A percentile compares a stretch with the other conserved stretches of the same genome.
phyloP scores from a whole-genome alignment of 2,329 filamentous ascomycete genomes.

The Zymoseptoria ardabiliae region DNA sequence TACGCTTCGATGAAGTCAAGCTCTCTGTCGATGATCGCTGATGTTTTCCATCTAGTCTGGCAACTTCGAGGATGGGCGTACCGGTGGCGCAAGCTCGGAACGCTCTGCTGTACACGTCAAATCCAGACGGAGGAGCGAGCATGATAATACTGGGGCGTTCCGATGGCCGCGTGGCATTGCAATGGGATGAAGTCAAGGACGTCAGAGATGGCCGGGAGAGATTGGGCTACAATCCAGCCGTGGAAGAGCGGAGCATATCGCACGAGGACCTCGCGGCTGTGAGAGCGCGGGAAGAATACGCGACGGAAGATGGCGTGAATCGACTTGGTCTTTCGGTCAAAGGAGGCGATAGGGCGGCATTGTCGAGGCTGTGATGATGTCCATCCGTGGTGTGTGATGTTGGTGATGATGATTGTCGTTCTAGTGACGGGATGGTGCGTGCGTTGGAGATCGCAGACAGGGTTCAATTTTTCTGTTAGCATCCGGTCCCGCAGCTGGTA shows the following conservation, averaged over 20 bases:
- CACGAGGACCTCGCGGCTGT: conserved; percentile 21
- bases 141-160: conserved; percentile 17
- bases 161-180: conserved; percentile 16
- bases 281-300: conserved; percentile 12
- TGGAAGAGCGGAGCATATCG: conserved; percentile 14
- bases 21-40: not conserved
- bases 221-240: conserved; percentile 23
- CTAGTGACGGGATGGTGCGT: not conserved
- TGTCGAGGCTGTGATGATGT: conserved; percentile 22
- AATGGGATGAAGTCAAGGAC: conserved; percentile 17
- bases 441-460: not conserved
- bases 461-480: not conserved
- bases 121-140: conserved; percentile 7
- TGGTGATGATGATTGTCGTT: not conserved
- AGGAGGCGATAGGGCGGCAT: conserved; percentile 23
- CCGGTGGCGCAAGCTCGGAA: conserved; percentile 7
- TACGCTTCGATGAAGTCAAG: conserved; percentile 1
- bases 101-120: conserved; percentile 13
- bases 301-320: conserved; percentile 5
- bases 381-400: not conserved
- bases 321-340: conserved; percentile 12
- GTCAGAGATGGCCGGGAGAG: conserved; percentile 22
- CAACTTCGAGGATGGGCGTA: conserved; percentile 21
- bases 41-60: conserved; percentile 14
- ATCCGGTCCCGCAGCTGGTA: no score